Conservation (phyloP, 2,329 filamentous ascomycete species). For the Penicillium sp. region DNA sequence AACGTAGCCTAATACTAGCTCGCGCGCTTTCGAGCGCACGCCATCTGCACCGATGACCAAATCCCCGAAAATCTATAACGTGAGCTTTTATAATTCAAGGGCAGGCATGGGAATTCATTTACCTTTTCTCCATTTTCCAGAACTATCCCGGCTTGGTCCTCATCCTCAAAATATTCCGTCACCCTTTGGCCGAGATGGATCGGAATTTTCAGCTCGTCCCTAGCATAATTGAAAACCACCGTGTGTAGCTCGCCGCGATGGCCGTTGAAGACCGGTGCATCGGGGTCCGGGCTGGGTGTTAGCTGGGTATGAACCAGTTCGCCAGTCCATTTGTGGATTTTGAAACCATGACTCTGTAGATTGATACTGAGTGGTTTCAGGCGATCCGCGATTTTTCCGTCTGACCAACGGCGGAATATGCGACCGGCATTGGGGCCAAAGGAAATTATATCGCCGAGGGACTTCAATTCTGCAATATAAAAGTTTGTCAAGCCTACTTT, state of each 20-base stretch:
- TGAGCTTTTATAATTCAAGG: background rate
- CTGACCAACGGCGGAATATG: slow-evolving; percentile 64
- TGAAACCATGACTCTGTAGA: slow-evolving; percentile 59
- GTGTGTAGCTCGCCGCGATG: slow-evolving; percentile 65
- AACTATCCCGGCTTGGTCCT: slow-evolving; percentile 55
- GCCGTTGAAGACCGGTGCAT: slow-evolving; percentile 63
- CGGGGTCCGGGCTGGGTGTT: slow-evolving; percentile 48
- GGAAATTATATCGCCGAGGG: slow-evolving; percentile 65
- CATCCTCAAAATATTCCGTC: slow-evolving; percentile 60
- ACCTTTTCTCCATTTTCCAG: slow-evolving; percentile 55
- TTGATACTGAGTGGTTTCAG: slow-evolving; percentile 59
- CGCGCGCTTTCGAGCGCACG: slow-evolving; percentile 57
- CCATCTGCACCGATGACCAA: slow-evolving; percentile 61
- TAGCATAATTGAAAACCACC: slow-evolving; percentile 63
- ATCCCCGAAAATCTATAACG: slow-evolving; percentile 35
- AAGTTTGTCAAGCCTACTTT: slow-evolving; percentile 2
- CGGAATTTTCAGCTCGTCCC: slow-evolving; percentile 58
- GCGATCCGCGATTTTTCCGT: slow-evolving; percentile 52
- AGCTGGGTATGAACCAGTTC: slow-evolving; percentile 64
- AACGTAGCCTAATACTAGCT: slow-evolving; percentile 48
- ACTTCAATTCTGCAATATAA: slow-evolving; percentile 55
- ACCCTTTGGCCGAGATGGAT: slow-evolving; percentile 60
- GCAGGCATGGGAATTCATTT: background rate
- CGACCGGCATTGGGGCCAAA: slow-evolving; percentile 65
- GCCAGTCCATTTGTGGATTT: slow-evolving; percentile 66